Conservation (phyloP, 179 eudicot genomes). For the Spergularia azorica region DNA sequence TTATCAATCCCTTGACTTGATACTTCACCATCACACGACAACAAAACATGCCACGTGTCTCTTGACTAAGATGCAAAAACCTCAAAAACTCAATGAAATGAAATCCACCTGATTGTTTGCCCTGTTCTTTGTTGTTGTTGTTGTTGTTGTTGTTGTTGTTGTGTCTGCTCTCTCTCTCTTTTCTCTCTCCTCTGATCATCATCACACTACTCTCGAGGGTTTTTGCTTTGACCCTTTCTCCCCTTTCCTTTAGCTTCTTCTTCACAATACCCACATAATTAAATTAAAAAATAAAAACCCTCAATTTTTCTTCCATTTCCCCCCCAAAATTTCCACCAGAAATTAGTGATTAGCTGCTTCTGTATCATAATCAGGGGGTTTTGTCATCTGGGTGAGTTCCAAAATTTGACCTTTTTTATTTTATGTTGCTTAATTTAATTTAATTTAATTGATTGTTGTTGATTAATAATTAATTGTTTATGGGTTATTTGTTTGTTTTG, state of each 20-base stretch:
- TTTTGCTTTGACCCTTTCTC: slow-evolving; percentile 28
- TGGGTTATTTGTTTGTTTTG: slow-evolving; percentile 24
- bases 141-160: not conserved
- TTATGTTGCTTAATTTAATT: not conserved
- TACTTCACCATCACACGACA: slow-evolving; percentile 13
- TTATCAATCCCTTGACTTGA: slow-evolving; percentile 17
- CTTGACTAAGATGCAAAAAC: slow-evolving; percentile 11
- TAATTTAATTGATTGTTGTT: not conserved
- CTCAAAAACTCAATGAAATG: slow-evolving; percentile 9
- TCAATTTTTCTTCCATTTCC: not conserved
- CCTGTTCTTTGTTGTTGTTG: not conserved
- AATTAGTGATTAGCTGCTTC: not conserved
- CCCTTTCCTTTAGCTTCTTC: slow-evolving; percentile 3
- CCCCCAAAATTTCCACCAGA: not conserved
- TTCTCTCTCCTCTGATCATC: slow-evolving; percentile 17
- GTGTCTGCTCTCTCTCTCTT: not conserved
- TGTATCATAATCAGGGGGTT: not conserved
- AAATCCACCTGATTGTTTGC: slow-evolving; percentile 28
- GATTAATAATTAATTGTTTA: slow-evolving; percentile 2
- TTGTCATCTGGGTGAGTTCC: slow-evolving; percentile 28
- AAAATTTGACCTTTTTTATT: slow-evolving; percentile 8
- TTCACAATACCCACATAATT: slow-evolving; percentile 10
- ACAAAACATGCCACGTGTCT: slow-evolving; percentile 15
- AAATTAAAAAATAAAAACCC: slow-evolving; percentile 21
- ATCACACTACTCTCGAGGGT: slow-evolving; percentile 32